Percentiles rank a stretch among this genome's conserved stretches.
Evolutionary conservation across 2,329 filamentous ascomycete species (phyloP).

Genomic region (Diplodia seriata): DNA sequence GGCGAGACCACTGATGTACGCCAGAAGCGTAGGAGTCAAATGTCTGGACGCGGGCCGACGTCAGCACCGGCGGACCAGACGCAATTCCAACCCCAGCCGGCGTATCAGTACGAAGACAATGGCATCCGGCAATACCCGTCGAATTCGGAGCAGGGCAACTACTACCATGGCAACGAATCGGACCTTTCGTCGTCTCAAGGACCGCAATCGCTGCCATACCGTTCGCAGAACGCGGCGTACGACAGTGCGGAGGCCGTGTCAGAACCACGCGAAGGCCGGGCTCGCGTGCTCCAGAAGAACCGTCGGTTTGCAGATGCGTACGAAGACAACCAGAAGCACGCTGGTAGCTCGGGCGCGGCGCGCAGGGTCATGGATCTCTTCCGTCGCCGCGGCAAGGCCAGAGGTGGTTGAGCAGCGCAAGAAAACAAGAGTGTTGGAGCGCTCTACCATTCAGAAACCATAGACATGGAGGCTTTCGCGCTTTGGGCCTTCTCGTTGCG

Average conservation of each 20-base stretch:
- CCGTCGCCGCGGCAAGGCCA: slow-evolving; percentile 79
- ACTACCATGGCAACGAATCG: slow-evolving; percentile 45
- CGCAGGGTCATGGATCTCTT: slow-evolving; percentile 99
- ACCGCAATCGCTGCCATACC: slow-evolving; percentile 36
- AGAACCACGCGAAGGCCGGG: slow-evolving; percentile 40
- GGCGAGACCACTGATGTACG: slow-evolving; percentile 31
- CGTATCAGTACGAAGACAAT: slow-evolving; percentile 26
- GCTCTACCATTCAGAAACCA: slow-evolving; percentile 6
- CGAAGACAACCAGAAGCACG: slow-evolving; percentile 71
- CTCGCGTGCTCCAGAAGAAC: slow-evolving; percentile 77
- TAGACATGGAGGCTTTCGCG: slow-evolving; percentile 13
- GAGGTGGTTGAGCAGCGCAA: slow-evolving; percentile 42
- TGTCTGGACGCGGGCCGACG: slow-evolving; percentile 38
- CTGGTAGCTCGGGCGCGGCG: slow-evolving; percentile 84
- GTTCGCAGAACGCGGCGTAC: slow-evolving; percentile 51
- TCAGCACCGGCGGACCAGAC: slow-evolving; percentile 48
- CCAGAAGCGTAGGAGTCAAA: slow-evolving; percentile 27
- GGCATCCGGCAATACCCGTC: slow-evolving; percentile 22
- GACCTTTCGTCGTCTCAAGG: slow-evolving; percentile 45
- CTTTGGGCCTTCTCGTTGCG: slow-evolving; percentile 2
- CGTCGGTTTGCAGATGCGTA: slow-evolving; percentile 88
- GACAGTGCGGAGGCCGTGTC: slow-evolving; percentile 39
- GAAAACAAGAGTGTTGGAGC: background rate
- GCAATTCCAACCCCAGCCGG: slow-evolving; percentile 42
- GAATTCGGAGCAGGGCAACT: slow-evolving; percentile 36